Percentiles rank a stretch among this genome's conserved stretches.
Conservation (phyloP, 306 rosid species). For the Ceratonia siliqua region DNA sequence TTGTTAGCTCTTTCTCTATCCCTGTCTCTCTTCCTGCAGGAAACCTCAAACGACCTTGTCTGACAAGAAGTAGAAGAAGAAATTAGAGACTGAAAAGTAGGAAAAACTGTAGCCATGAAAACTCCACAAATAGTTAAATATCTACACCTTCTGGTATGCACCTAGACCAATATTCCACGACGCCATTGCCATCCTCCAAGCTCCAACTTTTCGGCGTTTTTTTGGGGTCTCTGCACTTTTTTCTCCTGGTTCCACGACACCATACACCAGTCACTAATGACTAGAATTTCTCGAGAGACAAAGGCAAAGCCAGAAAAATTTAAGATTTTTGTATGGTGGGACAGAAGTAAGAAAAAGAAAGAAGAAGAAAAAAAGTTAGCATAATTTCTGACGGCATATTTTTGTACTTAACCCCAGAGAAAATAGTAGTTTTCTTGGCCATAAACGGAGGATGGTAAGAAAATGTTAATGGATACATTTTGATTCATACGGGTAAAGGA, state of each 20-base stretch:
- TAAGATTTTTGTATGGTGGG: constrained; percentile 24
- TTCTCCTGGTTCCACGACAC: background rate
- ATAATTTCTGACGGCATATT: too few species aligned
- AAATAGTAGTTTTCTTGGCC: too few species aligned
- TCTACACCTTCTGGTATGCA: constrained; percentile 43
- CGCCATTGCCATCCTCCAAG: constrained; percentile 51
- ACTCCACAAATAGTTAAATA: background rate
- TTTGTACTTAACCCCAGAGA: too few species aligned
- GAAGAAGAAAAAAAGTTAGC: background rate
- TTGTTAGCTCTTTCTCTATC: constrained; percentile 44
- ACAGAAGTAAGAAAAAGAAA: background rate
- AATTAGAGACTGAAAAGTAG: background rate
- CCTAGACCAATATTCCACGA: constrained; percentile 45
- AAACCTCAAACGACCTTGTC: constrained; percentile 52
- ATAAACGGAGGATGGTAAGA: too few species aligned
- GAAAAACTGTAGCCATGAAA: background rate
- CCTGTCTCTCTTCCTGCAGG: constrained; percentile 82
- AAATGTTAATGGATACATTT: too few species aligned
- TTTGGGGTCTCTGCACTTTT: background rate
- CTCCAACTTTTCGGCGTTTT: background rate
- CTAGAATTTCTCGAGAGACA: background rate
- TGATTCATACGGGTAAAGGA: too few species aligned
- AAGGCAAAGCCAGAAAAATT: constrained; percentile 43
- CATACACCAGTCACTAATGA: background rate
- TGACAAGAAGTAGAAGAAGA: constrained; percentile 14